A percentile compares a stretch with the other conserved stretches of the same genome.
phyloP scores from a whole-genome alignment of 1,139 yeast species.

The Hansenula lynferdii region DNA sequence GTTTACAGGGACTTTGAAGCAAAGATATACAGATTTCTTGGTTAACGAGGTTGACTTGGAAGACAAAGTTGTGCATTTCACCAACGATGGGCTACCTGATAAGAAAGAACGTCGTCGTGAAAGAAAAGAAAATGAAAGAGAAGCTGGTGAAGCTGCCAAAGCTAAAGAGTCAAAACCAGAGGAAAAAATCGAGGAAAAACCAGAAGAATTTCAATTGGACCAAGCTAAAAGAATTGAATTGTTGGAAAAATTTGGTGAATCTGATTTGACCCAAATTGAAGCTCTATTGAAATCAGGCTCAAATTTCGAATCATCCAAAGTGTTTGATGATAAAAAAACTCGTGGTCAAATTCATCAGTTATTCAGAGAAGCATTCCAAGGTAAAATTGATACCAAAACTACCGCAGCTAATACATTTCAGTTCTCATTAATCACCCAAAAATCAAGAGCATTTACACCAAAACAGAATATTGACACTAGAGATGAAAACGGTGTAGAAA shows the following conservation, averaged over 20 bases:
- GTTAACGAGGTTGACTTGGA: slow-evolving; percentile 77
- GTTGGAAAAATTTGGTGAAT: slow-evolving; percentile 51
- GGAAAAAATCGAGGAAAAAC: slow-evolving; percentile 22
- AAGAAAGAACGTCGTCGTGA: slow-evolving; percentile 49
- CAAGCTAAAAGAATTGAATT: slow-evolving; percentile 44
- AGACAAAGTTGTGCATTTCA: slow-evolving; percentile 70
- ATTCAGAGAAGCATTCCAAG: slow-evolving; percentile 67
- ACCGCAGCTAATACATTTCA: slow-evolving; percentile 61
- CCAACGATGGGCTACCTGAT: slow-evolving; percentile 66
- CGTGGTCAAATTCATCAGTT: slow-evolving; percentile 78
- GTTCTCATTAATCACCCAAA: slow-evolving; percentile 44
- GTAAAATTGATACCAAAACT: slow-evolving; percentile 76
- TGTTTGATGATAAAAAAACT: slow-evolving; percentile 59
- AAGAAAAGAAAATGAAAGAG: slow-evolving; percentile 30
- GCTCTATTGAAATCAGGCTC: slow-evolving; percentile 55
- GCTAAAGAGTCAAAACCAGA: slow-evolving; percentile 28
- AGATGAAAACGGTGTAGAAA: slow-evolving; percentile 41
- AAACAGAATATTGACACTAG: slow-evolving; percentile 39
- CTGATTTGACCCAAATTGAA: slow-evolving; percentile 52
- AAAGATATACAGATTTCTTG: slow-evolving; percentile 86
- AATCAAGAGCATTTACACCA: slow-evolving; percentile 32
- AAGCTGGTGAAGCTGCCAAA: slow-evolving; percentile 32
- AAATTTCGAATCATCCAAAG: slow-evolving; percentile 52
- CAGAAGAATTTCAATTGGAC: slow-evolving; percentile 39
- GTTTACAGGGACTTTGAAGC: slow-evolving; percentile 76